Percentiles rank a stretch among this genome's conserved stretches.
These are phyloP conservation scores for Aspergillus funiculosus DNA, from an alignment of 495 filamentous ascomycete species.

Conservation along the genomic window DNA sequence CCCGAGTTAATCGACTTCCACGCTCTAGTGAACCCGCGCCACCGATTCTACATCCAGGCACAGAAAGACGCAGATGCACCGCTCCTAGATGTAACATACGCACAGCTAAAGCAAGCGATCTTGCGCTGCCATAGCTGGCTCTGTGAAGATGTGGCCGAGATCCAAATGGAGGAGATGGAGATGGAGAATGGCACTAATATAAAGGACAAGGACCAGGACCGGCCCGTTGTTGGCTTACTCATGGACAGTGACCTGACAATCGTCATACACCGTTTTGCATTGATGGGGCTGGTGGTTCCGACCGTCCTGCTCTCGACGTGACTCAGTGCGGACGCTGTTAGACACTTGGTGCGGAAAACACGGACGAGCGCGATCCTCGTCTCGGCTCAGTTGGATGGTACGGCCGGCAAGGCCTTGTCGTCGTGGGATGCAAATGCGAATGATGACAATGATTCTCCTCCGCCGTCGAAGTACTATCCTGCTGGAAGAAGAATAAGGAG, in stretches of 20 bases:
- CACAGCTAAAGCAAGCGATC: constrained; percentile 6
- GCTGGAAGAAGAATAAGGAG: neutral
- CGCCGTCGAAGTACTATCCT: constrained; percentile 6
- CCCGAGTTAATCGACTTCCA: constrained; percentile 23
- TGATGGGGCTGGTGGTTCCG: constrained; percentile 27
- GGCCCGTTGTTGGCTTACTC: constrained; percentile 24
- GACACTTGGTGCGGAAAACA: constrained; percentile 21
- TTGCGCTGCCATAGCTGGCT: constrained; percentile 3
- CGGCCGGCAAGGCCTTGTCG: constrained; percentile 9
- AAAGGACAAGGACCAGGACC: constrained; percentile 12
- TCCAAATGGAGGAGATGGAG: neutral
- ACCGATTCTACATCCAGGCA: constrained; percentile 24
- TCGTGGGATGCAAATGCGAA: constrained; percentile 7
- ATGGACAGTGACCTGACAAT: constrained; percentile 32
- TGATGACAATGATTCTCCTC: neutral
- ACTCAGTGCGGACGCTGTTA: constrained; percentile 26
- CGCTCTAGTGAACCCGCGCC: constrained; percentile 18
- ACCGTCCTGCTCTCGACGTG: constrained; percentile 28
- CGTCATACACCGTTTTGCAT: constrained; percentile 25
- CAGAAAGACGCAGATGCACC: neutral
- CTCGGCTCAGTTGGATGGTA: constrained; percentile 2
- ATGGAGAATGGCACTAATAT: constrained; percentile 3
- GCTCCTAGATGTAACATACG: neutral
- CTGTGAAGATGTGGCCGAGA: neutral
- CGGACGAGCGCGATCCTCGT: constrained; percentile 18